Evolutionary conservation across 1,284 basidiomycete species (phyloP).

Genomic region (Pterulicium gracile): DNA sequence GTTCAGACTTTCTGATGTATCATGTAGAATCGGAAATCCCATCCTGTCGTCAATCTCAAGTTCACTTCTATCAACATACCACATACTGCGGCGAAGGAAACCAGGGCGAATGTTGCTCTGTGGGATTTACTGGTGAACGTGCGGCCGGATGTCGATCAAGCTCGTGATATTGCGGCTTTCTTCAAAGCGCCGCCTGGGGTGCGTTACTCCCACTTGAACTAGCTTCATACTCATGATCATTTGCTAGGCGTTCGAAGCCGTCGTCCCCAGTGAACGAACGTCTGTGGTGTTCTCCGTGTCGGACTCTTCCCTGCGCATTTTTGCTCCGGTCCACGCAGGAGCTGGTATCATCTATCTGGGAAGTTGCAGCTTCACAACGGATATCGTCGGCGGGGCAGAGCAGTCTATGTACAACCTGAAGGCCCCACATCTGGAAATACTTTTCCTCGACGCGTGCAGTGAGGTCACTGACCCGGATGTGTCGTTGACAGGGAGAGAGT

Average conservation of each 20-base stretch:
- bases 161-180: constrained; percentile 55
- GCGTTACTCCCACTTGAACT: constrained; percentile 18
- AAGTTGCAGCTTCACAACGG: constrained; percentile 55
- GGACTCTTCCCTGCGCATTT: constrained; percentile 59
- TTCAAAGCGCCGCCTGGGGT: constrained; percentile 84
- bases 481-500: constrained; percentile 25
- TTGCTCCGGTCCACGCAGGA: constrained; percentile 53
- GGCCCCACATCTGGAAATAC: constrained; percentile 36
- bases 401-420: constrained; percentile 42
- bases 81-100: constrained; percentile 70
- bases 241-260: constrained; percentile 78
- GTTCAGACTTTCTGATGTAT: background rate
- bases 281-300: constrained; percentile 51
- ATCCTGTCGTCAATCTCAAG: constrained; percentile 50
- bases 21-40: constrained; percentile 30
- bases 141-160: constrained; percentile 55
- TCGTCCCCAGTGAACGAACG: constrained; percentile 86
- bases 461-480: constrained; percentile 17
- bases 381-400: constrained; percentile 56
- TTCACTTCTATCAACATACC: constrained; percentile 60
- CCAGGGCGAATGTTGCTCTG: constrained; percentile 55
- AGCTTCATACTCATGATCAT: background rate
- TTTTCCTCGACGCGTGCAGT: constrained; percentile 55
- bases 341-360: constrained; percentile 59
- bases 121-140: constrained; percentile 58